Base-by-base conservation (phyloP, 1,139 yeast species). In the Pichia sp. region DNA sequence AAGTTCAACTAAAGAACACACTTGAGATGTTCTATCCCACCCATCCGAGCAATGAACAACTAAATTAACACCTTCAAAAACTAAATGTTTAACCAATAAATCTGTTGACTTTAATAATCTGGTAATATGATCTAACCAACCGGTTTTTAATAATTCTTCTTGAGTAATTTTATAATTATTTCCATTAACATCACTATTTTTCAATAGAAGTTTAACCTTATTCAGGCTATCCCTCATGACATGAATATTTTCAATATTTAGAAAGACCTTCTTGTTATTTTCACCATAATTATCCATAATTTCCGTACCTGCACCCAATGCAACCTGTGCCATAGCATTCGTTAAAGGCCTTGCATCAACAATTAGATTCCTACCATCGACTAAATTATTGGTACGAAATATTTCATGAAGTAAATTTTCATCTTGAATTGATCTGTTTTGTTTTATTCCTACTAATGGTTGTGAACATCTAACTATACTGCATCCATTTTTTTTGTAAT, bases 261-360 rank as follows among this genome's bases (percentile, higher is more conserved):
- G 72, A 60, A 87, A 92, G 24, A 87, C 75, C 62, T 89, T 85
- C 25, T 44, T 39, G 16, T 42, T 44, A 48, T 77, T 72, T 36
- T 81, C 79, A 4, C 68, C 67, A 49, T 80, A 74, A 67, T 92
- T 90, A 53, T 90, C 97, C 74, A 89, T 86, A 56, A 79, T 84
- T 61, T 92, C 98, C 0, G 97, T 85, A 0, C 98, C 98, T 7
- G 97, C 98, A 7, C 98, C 98, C 26, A 92, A 68, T 0, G 97
- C 97, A 49, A 89, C 88, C 61, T 92, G 98, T 0, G 97, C 98
- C 80, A 89, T 79, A 12, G 98, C 97, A 65, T 92, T 92, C 0
- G 97, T 85, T 13, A 89, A 67, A 0, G 98, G 98, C 49, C 98
- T 71, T 25, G 95, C 85, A 68, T 92, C 98, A 3, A 89, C 92